Evolutionary conservation across 257 asterid species (phyloP), one percentile per base, ranked within the genome.

Genomic region (Ajuga chamaepitys): DNA sequence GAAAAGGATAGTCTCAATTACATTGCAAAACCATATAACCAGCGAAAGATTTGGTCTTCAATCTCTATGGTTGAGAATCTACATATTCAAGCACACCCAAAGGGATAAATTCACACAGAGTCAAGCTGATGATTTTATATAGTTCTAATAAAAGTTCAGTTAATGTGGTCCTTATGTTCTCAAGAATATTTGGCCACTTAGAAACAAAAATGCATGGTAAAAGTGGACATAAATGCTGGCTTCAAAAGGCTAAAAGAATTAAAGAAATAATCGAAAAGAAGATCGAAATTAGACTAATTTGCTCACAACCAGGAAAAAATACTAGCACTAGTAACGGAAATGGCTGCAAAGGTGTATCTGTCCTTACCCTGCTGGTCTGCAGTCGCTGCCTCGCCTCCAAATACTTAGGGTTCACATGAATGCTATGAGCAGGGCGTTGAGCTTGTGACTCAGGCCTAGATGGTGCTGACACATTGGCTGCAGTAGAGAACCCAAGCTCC

Each of bases 401-500:
- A 74, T 90, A 88, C 74, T 90, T 88, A 24, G 96, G 97, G 74
- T 90, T 90, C 44, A 90, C 95, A 71, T 90, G 95, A 78, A 90
- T 90, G 73, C 97, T 80, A 70, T 78, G 87, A 21, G 84, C 88
- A 61, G 95, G 89, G 28, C 86, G 97, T 60, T 84, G 81, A 54
- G 82, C 76, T 67, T 89, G 85, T 45, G 97, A 67, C 64, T 90
- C 96, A 50, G 81, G 77, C 74, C 81, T 76, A 65, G 83, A 68
- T 7, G 70, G 56, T 73, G 82, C 86, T 57, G 91, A 90, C 64
- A 85, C 88, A 52, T 82, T 90, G 72, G 78, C 82, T 51, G 76
- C 58, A 45, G 87, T 65, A n/a, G 78, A 62, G 66, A 91, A 84
- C 32, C 92, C 97, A 75, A 91, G 96, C 68, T 91, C 97, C 73